Conservation (phyloP, 2,329 filamentous ascomycete genomes). For the Pseudocercospora vitis region DNA sequence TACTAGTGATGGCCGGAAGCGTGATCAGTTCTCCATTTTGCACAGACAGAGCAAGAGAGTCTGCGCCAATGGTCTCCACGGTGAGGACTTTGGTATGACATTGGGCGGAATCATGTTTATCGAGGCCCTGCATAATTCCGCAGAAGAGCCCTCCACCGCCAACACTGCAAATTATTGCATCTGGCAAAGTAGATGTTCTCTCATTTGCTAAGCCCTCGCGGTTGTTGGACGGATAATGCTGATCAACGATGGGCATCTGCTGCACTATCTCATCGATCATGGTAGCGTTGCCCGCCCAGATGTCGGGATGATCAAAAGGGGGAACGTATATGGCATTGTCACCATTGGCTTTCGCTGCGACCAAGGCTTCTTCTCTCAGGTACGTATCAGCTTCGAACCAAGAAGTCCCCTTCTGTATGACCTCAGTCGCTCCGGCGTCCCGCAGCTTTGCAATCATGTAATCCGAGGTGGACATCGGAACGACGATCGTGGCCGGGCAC, state of each 20-base stretch:
- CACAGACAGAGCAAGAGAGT: constrained; percentile 66
- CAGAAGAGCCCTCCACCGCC: constrained; percentile 79
- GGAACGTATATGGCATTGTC: constrained; percentile 62
- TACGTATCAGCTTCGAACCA: constrained; percentile 70
- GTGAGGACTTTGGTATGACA: constrained; percentile 59
- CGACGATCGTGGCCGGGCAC: constrained; percentile 70
- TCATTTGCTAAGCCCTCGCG: neutral
- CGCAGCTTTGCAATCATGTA: constrained; percentile 71
- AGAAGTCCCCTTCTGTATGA: constrained; percentile 66
- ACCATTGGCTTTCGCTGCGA: constrained; percentile 41
- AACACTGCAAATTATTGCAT: constrained; percentile 73
- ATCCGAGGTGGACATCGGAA: constrained; percentile 64
- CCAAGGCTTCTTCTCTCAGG: constrained; percentile 60
- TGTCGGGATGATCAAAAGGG: constrained; percentile 67
- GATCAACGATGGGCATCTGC: constrained; percentile 39
- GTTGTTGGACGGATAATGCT: neutral
- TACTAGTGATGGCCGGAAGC: constrained; percentile 69
- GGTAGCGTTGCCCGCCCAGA: constrained; percentile 66
- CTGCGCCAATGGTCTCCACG: constrained; percentile 73
- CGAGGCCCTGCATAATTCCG: constrained; percentile 70
- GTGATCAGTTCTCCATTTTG: constrained; percentile 55
- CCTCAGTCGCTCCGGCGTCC: constrained; percentile 64
- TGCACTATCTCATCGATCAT: constrained; percentile 55
- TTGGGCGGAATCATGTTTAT: constrained; percentile 42
- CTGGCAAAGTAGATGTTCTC: constrained; percentile 45